A percentile compares a stretch with the other conserved stretches of the same genome.
These are phyloP conservation scores for Lobosporangium transversale DNA, from an alignment of 192 early-diverging fungal species.

Conservation along the genomic window DNA sequence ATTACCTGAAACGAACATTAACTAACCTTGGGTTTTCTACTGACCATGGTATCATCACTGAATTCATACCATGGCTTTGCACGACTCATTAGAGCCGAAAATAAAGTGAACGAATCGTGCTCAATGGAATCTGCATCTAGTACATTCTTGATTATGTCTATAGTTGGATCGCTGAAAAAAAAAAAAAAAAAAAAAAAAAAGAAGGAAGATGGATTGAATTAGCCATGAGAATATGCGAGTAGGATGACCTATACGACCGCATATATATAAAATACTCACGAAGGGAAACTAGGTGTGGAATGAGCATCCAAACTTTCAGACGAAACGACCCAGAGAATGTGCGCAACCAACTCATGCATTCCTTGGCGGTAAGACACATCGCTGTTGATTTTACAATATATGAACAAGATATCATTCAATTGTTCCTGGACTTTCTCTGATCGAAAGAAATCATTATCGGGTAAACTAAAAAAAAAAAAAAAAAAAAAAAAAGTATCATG, in stretches of 20 bases:
- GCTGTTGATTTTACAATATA: constrained; percentile 90
- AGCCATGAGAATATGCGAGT: no score
- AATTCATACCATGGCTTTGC: constrained; percentile 91
- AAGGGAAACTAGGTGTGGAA: constrained; percentile 5
- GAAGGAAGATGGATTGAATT: background rate
- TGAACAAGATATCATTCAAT: constrained; percentile 86
- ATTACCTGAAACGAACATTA: no score
- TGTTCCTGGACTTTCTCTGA: constrained; percentile 67
- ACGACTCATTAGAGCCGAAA: constrained; percentile 82
- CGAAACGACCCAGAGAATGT: constrained; percentile 81
- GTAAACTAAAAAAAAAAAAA: constrained; percentile 68
- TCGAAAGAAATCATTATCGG: constrained; percentile 87
- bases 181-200: no score
- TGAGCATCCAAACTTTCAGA: constrained; percentile 65
- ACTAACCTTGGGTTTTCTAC: constrained; percentile 50
- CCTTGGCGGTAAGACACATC: constrained; percentile 96
- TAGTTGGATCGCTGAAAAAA: constrained; percentile 37
- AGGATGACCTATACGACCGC: no score
- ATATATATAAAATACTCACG: no score
- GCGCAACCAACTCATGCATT: constrained; percentile 96
- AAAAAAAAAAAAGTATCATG: no score
- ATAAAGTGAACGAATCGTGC: constrained; percentile 87
- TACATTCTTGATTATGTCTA: constrained; percentile 58
- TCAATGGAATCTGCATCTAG: constrained; percentile 82
- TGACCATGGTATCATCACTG: constrained; percentile 60